A percentile compares a stretch with the other conserved stretches of the same genome.
phyloP scores from a whole-genome alignment of 2,329 filamentous ascomycete species.

The Berkeleyomyces rouxiae region DNA sequence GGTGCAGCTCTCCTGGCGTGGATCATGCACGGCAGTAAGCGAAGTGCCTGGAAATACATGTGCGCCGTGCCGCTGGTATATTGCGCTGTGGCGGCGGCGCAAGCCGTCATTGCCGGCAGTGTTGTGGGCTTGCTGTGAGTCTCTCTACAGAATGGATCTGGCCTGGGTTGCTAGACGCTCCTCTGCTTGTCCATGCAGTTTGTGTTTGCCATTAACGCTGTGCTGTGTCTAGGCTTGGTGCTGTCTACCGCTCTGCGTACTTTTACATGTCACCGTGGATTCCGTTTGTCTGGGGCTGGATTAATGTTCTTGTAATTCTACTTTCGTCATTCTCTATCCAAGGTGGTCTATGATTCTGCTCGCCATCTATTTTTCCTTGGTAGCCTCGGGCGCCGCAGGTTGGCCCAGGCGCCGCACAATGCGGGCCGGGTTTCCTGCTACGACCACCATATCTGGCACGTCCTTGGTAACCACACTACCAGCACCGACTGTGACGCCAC shows the following conservation, averaged over 20 bases:
- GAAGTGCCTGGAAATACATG: constrained; percentile 41
- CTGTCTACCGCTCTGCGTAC: constrained; percentile 64
- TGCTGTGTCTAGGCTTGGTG: constrained; percentile 43
- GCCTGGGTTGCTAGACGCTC: background rate
- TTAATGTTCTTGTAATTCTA: constrained; percentile 68
- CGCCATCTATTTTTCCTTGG: background rate
- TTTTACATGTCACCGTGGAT: constrained; percentile 93
- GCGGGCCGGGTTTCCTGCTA: constrained; percentile 50
- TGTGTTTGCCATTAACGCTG: background rate
- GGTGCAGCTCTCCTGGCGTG: constrained; percentile 56
- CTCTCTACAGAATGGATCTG: background rate
- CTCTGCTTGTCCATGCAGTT: background rate
- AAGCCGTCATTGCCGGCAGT: constrained; percentile 66
- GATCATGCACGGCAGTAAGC: constrained; percentile 48
- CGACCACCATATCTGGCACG: constrained; percentile 45
- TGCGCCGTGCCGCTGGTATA: constrained; percentile 62
- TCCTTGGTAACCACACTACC: constrained; percentile 71
- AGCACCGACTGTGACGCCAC: constrained; percentile 58
- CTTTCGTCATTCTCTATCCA: constrained; percentile 88
- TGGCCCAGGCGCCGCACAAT: constrained; percentile 24
- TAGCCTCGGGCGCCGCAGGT: constrained; percentile 7
- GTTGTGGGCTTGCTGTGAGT: constrained; percentile 65
- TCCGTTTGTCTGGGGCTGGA: constrained; percentile 72
- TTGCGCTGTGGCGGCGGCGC: constrained; percentile 50
- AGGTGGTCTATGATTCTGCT: constrained; percentile 49